Evolutionary conservation across 176 grass and related monocot genomes (phyloP), one percentile per base, ranked within the genome.

Genomic region (Triticum urartu): DNA sequence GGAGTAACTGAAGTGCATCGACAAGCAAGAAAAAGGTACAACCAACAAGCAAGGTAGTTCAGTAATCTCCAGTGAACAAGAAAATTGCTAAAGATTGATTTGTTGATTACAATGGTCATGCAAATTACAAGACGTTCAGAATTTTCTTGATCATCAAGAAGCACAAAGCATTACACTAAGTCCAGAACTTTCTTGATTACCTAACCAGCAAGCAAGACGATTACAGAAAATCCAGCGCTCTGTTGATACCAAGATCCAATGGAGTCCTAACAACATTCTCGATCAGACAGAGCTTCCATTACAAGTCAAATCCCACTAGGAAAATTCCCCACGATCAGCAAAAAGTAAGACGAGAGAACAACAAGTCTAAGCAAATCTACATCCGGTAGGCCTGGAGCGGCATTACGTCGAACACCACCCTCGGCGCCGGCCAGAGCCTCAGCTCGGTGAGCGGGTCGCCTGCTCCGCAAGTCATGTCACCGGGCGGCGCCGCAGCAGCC

Each of bases 381-480:
- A 11, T 18, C 32, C 4, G 33, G 80, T 82, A 74, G 18, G 64
- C 32, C 40, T 54, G 40, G 11, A 79, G 54, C 28, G 72, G 83
- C 79, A 83, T 43, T 8, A 34, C 72, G 22, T 39, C 75, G 79
- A 72, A 71, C 78, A 39, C 79, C 71, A n/a, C 32, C 30, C 0
- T 24, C 25, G 25, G 14, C 35, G 9, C 1, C 36, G 69, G 30
- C 35, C 72, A 72, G 70, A 94, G 76, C 81, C 64, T 82, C 28
- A 60, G 34, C 72, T 58, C 30, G 20, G 83, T n/a, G 63, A 50
- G 26, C 15, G 11, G 40, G 18, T 72, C 65, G 32, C 5, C 33
- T 34, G 32, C 58, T 36, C 65, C 45, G 72, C 11, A 39, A 11
- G 81, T 56, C 65, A 65, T 42, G 21, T 77, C 79, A 74, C 32